phyloP scores from a whole-genome alignment of 441 rosid species.

The Eutrema salsugineum region DNA sequence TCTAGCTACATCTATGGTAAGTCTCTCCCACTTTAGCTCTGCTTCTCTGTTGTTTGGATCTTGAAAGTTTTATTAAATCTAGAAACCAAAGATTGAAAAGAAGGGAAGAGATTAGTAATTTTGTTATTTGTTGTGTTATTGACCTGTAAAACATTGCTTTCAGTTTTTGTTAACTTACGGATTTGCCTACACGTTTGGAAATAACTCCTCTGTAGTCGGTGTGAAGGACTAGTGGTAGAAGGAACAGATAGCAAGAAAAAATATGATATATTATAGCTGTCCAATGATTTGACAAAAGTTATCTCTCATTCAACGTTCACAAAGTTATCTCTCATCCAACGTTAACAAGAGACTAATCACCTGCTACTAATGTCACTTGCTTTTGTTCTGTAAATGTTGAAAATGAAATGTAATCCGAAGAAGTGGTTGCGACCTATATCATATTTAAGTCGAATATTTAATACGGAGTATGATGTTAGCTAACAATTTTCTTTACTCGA shows the following conservation, averaged over 20 bases:
- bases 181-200: background rate
- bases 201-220: background rate
- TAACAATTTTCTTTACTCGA: background rate
- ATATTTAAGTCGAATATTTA: background rate
- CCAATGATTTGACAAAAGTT: no score
- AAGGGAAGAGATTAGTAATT: no score
- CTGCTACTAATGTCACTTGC: background rate
- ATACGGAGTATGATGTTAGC: background rate
- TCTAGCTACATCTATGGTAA: conserved; percentile 8
- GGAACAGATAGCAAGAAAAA: no score
- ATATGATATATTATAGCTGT: no score
- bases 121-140: no score
- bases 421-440: background rate
- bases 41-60: conserved; percentile 23
- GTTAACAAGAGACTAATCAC: background rate
- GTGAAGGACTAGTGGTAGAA: no score
- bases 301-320: no score
- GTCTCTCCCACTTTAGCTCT: background rate
- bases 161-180: no score
- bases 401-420: background rate
- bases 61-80: conserved; percentile 7
- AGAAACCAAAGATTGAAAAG: background rate
- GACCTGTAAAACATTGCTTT: no score
- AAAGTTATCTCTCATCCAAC: background rate
- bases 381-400: background rate